Base-by-base conservation (phyloP, 75 land plant genomes). In the Pinus albicaulis region DNA sequence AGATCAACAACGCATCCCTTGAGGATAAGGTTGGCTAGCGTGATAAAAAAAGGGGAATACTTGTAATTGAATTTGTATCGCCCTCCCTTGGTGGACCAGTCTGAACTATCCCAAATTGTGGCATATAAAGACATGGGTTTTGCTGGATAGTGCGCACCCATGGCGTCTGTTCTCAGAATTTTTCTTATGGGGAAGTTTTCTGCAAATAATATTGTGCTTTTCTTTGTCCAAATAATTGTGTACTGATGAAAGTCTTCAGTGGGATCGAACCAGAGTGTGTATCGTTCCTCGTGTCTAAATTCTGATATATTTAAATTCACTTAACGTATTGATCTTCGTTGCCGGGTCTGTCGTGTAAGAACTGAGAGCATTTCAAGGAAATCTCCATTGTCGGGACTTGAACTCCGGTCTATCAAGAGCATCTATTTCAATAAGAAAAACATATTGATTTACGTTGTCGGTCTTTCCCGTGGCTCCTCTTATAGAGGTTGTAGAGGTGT, bases 71-170 rank as follows among this genome's bases (percentile, higher is more conserved):
- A 86, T 78, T 80, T 83, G 80, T 85, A 91, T 64, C 76, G 81
- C 22, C 95, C 95, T 31, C 88, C 88, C 53, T 78, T 78, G 1
- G 95, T 93, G 57, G 95, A 93, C 95, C 95, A 93, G 7, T 74
- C 65, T 0, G 95, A 93, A 14, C 88, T 93, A 77, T 93, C 95
- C 95, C 95, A 93, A 3, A 93, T 87, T 3, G 95, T 93, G 22
- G 91, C 86, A 79, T 91, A 93, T 15, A 93, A 71, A 36, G 90
- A 83, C 95, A 93, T 93, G 58, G 95, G 95, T 81, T 93, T 93
- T 14, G 86, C 69, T 3, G 95, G 95, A 75, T 87, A 93, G 73
- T 93, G 90, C 38, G 76, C 86, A 0, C 91, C 91, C 89, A 90
- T 85, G 25, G 82, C 86, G 17, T 61, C 83, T 25, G 84, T 79